phyloP scores from a whole-genome alignment of 1,284 basidiomycete genomes.

The Schizophyllum commune region DNA sequence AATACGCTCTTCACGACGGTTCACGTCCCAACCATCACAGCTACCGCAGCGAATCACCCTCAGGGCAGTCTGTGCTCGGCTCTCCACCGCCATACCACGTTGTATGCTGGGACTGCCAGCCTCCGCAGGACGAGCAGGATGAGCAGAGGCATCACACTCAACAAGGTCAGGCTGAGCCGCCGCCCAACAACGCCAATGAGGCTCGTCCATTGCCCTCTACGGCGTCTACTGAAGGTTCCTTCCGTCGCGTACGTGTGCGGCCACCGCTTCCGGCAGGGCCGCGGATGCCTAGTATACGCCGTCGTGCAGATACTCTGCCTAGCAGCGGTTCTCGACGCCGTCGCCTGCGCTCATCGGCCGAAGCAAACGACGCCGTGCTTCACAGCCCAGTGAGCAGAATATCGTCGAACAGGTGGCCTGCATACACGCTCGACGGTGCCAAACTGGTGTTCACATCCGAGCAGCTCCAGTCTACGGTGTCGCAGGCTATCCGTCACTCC shows the following conservation, averaged over 20 bases:
- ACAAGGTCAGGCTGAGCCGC: neutral
- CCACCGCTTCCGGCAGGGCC: conserved; percentile 1
- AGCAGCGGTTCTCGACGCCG: too few species aligned
- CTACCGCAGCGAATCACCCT: neutral
- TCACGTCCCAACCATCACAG: neutral
- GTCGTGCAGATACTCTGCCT: neutral
- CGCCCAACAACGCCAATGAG: neutral
- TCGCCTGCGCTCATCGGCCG: too few species aligned
- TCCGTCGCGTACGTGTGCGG: neutral
- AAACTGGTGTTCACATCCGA: conserved; percentile 72
- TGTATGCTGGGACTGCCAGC: neutral
- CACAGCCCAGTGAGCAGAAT: neutral
- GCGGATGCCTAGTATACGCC: neutral
- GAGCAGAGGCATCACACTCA: neutral
- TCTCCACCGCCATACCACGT: neutral
- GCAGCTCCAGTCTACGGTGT: conserved; percentile 65
- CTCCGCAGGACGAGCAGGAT: too few species aligned
- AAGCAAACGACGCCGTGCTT: neutral
- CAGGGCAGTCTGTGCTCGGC: neutral
- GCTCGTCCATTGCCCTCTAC: too few species aligned
- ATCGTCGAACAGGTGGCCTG: conserved; percentile 37
- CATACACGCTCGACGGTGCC: conserved; percentile 68
- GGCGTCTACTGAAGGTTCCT: neutral
- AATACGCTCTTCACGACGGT: neutral
- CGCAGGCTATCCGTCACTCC: conserved; percentile 60